Evolutionary conservation across 345 rosid genomes (phyloP).

Genomic region (Lumnitzera racemosa): DNA sequence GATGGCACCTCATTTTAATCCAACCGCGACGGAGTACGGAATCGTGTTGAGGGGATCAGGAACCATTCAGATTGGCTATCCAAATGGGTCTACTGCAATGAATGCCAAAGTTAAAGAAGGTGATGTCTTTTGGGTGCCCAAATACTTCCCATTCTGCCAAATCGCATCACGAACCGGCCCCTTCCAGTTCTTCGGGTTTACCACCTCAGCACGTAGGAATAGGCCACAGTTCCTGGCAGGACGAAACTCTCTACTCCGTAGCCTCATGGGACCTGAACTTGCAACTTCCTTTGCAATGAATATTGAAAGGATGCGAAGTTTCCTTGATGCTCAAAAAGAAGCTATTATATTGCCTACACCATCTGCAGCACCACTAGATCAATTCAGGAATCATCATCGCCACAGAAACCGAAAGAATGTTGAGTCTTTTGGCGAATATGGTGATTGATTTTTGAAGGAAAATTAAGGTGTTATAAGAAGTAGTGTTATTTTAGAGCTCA

Average conservation of each 20-base stretch:
- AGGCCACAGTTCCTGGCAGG: conserved; percentile 82
- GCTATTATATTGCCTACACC: conserved; percentile 65
- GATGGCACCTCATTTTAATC: conserved; percentile 95
- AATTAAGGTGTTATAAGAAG: too few species aligned
- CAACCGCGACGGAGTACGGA: conserved; percentile 80
- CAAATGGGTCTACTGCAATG: conserved; percentile 71
- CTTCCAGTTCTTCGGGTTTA: conserved; percentile 76
- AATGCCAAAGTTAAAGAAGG: conserved; percentile 46
- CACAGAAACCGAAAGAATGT: too few species aligned
- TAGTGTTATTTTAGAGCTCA: too few species aligned
- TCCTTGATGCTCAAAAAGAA: conserved; percentile 44
- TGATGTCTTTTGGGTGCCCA: conserved; percentile 73
- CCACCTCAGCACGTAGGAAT: conserved; percentile 69
- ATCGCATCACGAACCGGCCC: conserved; percentile 55
- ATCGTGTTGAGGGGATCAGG: conserved; percentile 60
- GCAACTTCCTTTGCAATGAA: conserved; percentile 53
- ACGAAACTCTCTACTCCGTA: conserved; percentile 41
- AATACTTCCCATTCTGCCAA: conserved; percentile 84
- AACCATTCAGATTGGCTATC: conserved; percentile 58
- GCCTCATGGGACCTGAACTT: conserved; percentile 35
- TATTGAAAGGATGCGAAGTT: conserved; percentile 23
- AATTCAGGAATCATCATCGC: not conserved
- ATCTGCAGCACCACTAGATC: conserved; percentile 35
- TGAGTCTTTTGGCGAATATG: too few species aligned
- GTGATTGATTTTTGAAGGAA: too few species aligned